Percentiles rank a stretch among this genome's conserved stretches.
Evolutionary conservation across 225 moss, liverwort and hornwort genomes (phyloP).

Genomic region (Antitrichia curtipendula): DNA sequence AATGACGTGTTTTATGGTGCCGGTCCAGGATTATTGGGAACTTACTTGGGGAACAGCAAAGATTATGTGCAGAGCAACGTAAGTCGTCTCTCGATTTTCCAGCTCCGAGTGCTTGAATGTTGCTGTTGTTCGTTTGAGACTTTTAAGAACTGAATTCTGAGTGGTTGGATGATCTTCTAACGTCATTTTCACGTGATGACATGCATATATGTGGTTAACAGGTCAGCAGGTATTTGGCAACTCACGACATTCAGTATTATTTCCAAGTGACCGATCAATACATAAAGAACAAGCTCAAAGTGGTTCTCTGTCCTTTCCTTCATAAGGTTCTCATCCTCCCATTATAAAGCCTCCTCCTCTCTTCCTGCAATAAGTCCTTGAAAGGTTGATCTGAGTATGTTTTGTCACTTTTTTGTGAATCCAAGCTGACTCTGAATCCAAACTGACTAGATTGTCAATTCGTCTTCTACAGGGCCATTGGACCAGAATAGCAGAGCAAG

Average conservation of each 20-base stretch:
- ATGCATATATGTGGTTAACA: slow-evolving; percentile 1
- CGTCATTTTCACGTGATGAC: neutral
- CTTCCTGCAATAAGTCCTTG: neutral
- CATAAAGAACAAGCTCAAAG: slow-evolving; percentile 89
- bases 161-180: neutral
- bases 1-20: slow-evolving; percentile 84
- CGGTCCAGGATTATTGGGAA: slow-evolving; percentile 54
- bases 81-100: neutral
- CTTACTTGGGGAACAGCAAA: slow-evolving; percentile 72
- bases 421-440: neutral
- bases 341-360: neutral
- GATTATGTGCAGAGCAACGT: slow-evolving; percentile 99
- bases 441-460: neutral
- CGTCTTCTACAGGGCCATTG: slow-evolving; percentile 60
- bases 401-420: neutral
- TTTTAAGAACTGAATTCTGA: neutral
- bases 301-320: slow-evolving; percentile 82
- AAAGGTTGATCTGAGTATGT: neutral
- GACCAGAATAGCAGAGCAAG: slow-evolving; percentile 93
- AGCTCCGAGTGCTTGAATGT: neutral
- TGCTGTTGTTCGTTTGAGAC: neutral
- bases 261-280: slow-evolving; percentile 92
- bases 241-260: slow-evolving; percentile 87
- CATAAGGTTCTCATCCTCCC: slow-evolving; percentile 46
- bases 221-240: slow-evolving; percentile 95